These are phyloP conservation scores for Stromatinia cepivora DNA, from an alignment of 2,329 filamentous ascomycete genomes.

Conservation along the genomic window DNA sequence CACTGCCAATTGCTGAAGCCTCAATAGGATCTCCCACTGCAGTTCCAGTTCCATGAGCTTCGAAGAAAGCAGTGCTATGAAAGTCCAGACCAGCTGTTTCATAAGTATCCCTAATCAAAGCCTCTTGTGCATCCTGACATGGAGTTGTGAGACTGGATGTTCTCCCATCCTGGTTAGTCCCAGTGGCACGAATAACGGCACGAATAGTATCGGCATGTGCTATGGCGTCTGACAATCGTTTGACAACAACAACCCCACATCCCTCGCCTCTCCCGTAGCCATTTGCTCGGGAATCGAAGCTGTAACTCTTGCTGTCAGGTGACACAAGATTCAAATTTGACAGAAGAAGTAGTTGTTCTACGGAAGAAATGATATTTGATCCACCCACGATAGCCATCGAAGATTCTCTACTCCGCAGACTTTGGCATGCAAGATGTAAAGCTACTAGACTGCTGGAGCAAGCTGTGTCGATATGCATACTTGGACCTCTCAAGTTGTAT, in stretches of 20 bases:
- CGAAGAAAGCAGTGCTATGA: constrained; percentile 11
- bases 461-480: constrained; percentile 58
- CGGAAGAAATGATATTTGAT: constrained; percentile 53
- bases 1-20: background rate
- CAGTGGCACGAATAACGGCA: constrained; percentile 54
- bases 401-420: constrained; percentile 38
- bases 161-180: constrained; percentile 56
- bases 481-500: constrained; percentile 52
- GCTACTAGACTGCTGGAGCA: constrained; percentile 57
- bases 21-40: constrained; percentile 3
- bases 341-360: constrained; percentile 41
- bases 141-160: constrained; percentile 57
- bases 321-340: constrained; percentile 12
- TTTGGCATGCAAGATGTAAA: constrained; percentile 54
- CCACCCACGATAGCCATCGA: constrained; percentile 49
- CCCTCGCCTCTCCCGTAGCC: constrained; percentile 66
- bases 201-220: constrained; percentile 58
- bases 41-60: constrained; percentile 22
- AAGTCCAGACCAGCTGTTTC: constrained; percentile 13
- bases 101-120: constrained; percentile 22
- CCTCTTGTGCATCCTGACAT: constrained; percentile 45
- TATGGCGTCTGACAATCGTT: constrained; percentile 57
- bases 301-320: constrained; percentile 46
- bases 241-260: constrained; percentile 56
- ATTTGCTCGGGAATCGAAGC: constrained; percentile 57